Evolutionary conservation across 2,329 filamentous ascomycete genomes (phyloP).

Genomic region (Penicillium sp.): DNA sequence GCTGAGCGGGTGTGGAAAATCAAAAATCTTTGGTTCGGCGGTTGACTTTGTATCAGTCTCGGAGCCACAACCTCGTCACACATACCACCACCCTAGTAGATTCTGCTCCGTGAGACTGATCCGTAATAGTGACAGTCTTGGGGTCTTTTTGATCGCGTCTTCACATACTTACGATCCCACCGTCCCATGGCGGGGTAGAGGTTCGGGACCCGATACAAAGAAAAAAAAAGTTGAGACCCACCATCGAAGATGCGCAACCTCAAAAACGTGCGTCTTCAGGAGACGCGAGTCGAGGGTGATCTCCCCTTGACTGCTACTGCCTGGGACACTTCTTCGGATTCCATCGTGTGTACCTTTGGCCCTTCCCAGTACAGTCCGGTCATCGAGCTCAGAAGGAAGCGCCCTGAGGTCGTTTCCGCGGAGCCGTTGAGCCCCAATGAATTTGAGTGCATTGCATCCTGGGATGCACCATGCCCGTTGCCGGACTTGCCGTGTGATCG

Average conservation of each 20-base stretch:
- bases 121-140: background rate
- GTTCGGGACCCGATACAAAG: constrained; percentile 6
- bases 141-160: background rate
- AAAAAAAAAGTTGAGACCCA: constrained; percentile 25
- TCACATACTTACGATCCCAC: constrained; percentile 10
- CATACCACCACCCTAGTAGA: background rate
- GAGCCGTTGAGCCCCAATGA: constrained; percentile 42
- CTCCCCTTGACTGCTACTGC: constrained; percentile 71
- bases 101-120: background rate
- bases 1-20: constrained; percentile 40
- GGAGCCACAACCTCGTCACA: constrained; percentile 14
- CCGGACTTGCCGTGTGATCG: constrained; percentile 74
- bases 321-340: constrained; percentile 80
- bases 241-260: constrained; percentile 76
- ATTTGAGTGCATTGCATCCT: constrained; percentile 67
- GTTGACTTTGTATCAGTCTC: constrained; percentile 26
- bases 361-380: constrained; percentile 68
- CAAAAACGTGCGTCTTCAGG: constrained; percentile 70
- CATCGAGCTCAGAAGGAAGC: constrained; percentile 68
- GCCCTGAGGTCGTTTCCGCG: constrained; percentile 37
- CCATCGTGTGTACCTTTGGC: constrained; percentile 80
- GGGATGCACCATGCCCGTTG: constrained; percentile 81
- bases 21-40: constrained; percentile 37
- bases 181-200: constrained; percentile 39
- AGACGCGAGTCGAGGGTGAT: constrained; percentile 61